Evolutionary conservation across 495 filamentous ascomycete genomes (phyloP).

Genomic region (Hypoxylon fuscum): DNA sequence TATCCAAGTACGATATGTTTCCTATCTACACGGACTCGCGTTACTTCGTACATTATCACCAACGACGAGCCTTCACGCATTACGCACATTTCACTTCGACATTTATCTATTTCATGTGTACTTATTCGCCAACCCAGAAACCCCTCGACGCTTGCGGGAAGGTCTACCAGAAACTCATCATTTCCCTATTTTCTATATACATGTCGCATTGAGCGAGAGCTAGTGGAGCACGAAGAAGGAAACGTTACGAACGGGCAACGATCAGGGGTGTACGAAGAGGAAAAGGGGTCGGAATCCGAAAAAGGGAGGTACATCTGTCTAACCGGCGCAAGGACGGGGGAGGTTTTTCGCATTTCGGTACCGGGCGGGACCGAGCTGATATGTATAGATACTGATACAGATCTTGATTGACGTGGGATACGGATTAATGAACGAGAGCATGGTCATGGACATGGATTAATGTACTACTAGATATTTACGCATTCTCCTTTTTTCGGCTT

Average conservation of each 20-base stretch:
- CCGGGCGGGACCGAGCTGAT: not conserved
- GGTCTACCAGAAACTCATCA: not conserved
- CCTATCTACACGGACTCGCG: not conserved
- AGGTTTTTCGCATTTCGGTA: not conserved
- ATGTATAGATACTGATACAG: not conserved
- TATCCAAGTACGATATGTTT: no score
- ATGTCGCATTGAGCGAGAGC: no score
- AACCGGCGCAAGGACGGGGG: not conserved
- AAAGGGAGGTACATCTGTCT: no score
- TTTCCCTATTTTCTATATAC: not conserved
- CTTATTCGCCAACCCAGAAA: not conserved
- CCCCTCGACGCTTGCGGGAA: not conserved
- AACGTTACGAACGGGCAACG: no score
- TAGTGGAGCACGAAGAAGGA: no score
- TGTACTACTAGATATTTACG: not conserved
- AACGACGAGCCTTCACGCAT: not conserved
- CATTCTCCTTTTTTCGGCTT: not conserved
- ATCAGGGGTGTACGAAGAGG: no score
- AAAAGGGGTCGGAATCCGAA: no score
- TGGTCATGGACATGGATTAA: not conserved
- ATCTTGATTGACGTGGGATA: not conserved
- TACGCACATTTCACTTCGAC: not conserved
- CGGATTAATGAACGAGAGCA: not conserved
- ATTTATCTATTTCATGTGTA: not conserved
- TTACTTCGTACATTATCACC: not conserved